phyloP scores from a whole-genome alignment of 768 basidiomycete species.

The Kockovaella imperatae region DNA sequence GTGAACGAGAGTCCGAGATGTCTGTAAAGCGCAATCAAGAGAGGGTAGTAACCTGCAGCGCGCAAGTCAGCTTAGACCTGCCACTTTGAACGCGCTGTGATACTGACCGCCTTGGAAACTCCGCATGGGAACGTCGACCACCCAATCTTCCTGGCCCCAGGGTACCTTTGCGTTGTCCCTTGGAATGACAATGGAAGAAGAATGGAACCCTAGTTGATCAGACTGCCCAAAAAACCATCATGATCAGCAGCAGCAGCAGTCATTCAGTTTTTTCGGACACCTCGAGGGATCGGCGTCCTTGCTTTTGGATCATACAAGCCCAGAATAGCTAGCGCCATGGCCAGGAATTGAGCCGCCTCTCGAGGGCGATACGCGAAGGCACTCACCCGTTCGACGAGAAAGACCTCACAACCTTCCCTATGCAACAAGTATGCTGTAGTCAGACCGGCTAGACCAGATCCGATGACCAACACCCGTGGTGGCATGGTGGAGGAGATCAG shows the following conservation, averaged over 20 bases:
- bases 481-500: too few species aligned
- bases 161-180: background rate
- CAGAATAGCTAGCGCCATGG: background rate
- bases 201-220: constrained; percentile 60
- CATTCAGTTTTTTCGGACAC: background rate
- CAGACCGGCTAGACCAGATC: constrained; percentile 66
- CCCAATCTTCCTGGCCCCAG: constrained; percentile 32
- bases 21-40: constrained; percentile 61
- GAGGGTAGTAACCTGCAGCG: constrained; percentile 60
- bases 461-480: constrained; percentile 55
- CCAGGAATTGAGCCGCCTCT: background rate
- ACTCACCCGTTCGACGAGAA: constrained; percentile 66
- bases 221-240: constrained; percentile 46
- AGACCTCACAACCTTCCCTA: constrained; percentile 57
- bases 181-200: constrained; percentile 46
- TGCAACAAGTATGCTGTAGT: constrained; percentile 59
- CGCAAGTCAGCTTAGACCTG: background rate
- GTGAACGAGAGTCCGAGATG: constrained; percentile 57
- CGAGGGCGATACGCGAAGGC: background rate
- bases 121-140: constrained; percentile 73
- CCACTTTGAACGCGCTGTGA: background rate
- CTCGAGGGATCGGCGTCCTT: background rate
- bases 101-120: constrained; percentile 66
- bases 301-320: background rate
- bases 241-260: background rate